A percentile compares a stretch with the other conserved stretches of the same genome.
phyloP scores from a whole-genome alignment of 2,329 filamentous ascomycete species.

The Fusarium beomiforme region DNA sequence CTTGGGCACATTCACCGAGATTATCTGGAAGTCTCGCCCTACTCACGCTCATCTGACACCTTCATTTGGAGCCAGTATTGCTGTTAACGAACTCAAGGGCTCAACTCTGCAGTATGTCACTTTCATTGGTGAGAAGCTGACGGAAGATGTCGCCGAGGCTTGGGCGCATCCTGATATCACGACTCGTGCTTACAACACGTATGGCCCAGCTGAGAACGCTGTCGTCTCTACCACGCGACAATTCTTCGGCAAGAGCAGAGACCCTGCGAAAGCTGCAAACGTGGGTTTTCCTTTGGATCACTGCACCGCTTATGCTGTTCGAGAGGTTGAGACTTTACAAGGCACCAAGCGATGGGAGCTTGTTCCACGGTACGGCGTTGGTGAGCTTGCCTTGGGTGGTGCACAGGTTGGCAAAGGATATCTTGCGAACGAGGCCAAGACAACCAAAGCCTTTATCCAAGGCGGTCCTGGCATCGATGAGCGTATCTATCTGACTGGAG shows the following conservation, averaged over 20 bases:
- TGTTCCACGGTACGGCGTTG: conserved; percentile 21
- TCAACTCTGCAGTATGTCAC: conserved; percentile 22
- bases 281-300: conserved; percentile 12
- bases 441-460: conserved; percentile 15
- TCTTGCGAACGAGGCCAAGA: conserved; percentile 19
- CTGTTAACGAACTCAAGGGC: conserved; percentile 9
- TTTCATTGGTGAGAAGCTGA: conserved; percentile 20
- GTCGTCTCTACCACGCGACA: conserved; percentile 24
- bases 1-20: conserved; percentile 19
- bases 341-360: conserved; percentile 14
- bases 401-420: conserved; percentile 25
- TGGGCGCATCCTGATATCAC: conserved; percentile 18
- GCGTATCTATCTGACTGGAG: conserved; percentile 21
- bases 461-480: conserved; percentile 17
- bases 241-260: conserved; percentile 16
- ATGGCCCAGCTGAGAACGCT: conserved; percentile 14
- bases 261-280: conserved; percentile 18
- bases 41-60: conserved; percentile 24
- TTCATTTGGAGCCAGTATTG: conserved; percentile 22
- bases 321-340: background rate
- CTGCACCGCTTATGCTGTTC: conserved; percentile 22
- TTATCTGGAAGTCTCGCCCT: conserved; percentile 19
- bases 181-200: conserved; percentile 19
- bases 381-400: conserved; percentile 14
- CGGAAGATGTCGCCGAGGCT: conserved; percentile 19